These are phyloP conservation scores for Centaurea solstitialis DNA, from an alignment of 129 eudicot species.

Conservation along the genomic window DNA sequence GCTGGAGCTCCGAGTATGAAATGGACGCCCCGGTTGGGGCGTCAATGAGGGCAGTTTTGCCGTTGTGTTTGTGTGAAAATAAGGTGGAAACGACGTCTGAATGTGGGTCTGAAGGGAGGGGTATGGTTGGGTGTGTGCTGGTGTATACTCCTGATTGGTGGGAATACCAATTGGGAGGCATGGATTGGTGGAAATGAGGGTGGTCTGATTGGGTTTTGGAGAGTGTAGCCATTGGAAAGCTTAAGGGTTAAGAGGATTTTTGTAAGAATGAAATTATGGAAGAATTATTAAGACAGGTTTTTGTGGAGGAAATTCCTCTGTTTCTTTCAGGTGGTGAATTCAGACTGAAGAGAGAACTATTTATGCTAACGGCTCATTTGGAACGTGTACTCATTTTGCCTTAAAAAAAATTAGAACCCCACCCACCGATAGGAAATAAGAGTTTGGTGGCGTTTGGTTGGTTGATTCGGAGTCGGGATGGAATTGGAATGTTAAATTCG, in stretches of 20 bases:
- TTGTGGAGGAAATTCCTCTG: not conserved
- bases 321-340: not conserved
- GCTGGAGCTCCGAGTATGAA: conserved; percentile 45
- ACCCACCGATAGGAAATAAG: too few species aligned
- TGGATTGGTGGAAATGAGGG: not conserved
- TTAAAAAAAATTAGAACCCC: too few species aligned
- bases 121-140: conserved; percentile 49
- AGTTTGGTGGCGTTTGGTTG: too few species aligned
- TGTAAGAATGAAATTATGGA: not conserved
- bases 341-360: not conserved
- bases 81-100: conserved; percentile 65
- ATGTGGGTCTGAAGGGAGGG: conserved; percentile 65
- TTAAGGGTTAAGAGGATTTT: not conserved
- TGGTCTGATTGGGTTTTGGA: conserved; percentile 6
- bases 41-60: conserved; percentile 64
- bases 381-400: not conserved
- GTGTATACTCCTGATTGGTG: conserved; percentile 64
- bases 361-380: not conserved
- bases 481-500: too few species aligned
- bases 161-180: conserved; percentile 44
- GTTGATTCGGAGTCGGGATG: too few species aligned
- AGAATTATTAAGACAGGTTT: not conserved
- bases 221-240: conserved; percentile 16
- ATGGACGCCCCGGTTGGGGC: conserved; percentile 62
- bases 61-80: conserved; percentile 63